Evolutionary conservation across 805 yeast species (phyloP), one percentile per base, ranked within the genome.

Genomic region (Wickerhamiella slavikovae): DNA sequence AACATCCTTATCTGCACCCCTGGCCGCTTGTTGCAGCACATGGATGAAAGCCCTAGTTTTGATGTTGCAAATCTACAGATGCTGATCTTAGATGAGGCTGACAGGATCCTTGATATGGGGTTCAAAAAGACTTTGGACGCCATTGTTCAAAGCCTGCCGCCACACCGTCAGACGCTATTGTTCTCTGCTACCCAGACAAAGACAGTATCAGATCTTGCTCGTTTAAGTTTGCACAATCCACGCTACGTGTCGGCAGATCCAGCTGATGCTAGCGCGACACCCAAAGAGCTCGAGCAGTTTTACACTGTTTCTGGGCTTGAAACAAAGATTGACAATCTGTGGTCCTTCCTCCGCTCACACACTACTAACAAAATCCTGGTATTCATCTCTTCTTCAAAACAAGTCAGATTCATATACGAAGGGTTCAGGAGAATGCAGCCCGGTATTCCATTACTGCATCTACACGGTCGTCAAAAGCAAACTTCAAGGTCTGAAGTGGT

Each of bases 151-250:
- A 79, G 75, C 47, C 55, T 82, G 35, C 91, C 93, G 1, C 68
- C 74, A 8, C 62, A 71, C 3, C 64, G 93, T 47, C 94, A 83
- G 47, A 80, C 94, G 0, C 48, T 82, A 29, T 52, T 82, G 28
- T 83, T 77, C 41, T 75, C 91, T 1, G 95, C 94, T 0, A 82
- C 95, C 1, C 92, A 77, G 49, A 72, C 91, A 1, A 83, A 79
- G 38, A 68, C 73, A 8, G 74, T 82, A 5, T 62, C 64, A 29
- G 93, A 79, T 43, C 60, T 82, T 38, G 94, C 94, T 4, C 60
- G 94, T 41, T 55, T 77, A 21, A 73, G 85, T 20, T 54, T 77
- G 36, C 59, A 66, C 13, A 62, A 64, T 32, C 85, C 91, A 2
- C 58, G 53, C 35, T 70, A 68, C 32, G 51, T 75, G 17, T 58